Evolutionary conservation across 768 basidiomycete species (phyloP).

Genomic region (Boletus eberwhitei): DNA sequence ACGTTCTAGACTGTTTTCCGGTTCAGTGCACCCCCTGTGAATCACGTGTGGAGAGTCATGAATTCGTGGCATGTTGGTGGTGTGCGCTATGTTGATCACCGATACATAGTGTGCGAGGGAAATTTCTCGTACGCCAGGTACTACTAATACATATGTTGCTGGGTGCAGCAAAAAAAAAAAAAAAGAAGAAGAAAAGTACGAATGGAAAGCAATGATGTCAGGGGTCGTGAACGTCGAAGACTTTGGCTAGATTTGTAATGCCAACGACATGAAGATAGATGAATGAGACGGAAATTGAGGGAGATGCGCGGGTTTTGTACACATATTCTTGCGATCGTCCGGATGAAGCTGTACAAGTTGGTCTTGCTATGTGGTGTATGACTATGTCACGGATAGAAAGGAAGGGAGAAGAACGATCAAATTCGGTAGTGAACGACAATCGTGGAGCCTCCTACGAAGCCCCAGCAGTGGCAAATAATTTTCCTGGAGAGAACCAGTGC

Average conservation of each 20-base stretch:
- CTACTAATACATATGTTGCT: constrained; percentile 31
- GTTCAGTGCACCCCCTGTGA: neutral
- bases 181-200: neutral
- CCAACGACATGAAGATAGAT: constrained; percentile 6
- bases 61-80: constrained; percentile 2
- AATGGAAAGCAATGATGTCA: constrained; percentile 11
- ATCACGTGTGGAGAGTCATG: constrained; percentile 3
- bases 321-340: constrained; percentile 22
- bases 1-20: constrained; percentile 11
- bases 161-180: constrained; percentile 8
- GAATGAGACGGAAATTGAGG: constrained; percentile 11
- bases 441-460: constrained; percentile 27
- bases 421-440: constrained; percentile 6
- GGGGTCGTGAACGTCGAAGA: constrained; percentile 24
- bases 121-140: constrained; percentile 33
- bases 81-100: constrained; percentile 4
- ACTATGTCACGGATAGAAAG: constrained; percentile 1
- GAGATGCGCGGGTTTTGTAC: constrained; percentile 20
- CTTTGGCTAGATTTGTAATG: constrained; percentile 23
- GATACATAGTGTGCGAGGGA: constrained; percentile 21
- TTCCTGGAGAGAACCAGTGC: constrained; percentile 54
- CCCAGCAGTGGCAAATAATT: constrained; percentile 45
- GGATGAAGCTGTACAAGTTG: constrained; percentile 5
- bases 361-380: constrained; percentile 1
- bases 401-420: neutral